Base-by-base conservation (phyloP, 2,329 filamentous ascomycete genomes). In the Venturia effusa region DNA sequence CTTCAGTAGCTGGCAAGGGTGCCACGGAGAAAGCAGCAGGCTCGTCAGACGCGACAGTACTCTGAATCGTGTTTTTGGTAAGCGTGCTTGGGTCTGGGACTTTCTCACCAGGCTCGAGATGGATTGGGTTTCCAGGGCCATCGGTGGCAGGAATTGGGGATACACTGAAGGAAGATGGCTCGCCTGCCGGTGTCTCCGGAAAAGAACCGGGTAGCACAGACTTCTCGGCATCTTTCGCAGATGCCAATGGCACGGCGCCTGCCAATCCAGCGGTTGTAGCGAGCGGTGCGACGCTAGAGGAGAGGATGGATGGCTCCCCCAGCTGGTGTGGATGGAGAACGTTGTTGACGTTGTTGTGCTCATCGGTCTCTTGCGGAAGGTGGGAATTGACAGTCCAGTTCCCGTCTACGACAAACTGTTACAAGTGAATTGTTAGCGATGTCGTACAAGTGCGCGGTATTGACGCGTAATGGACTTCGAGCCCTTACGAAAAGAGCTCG, bases 361-460 rank as follows among this genome's bases (percentile, higher is more conserved):
- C 83, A 80, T 97, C 93, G 72, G 85, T 84, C 78, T 97, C 92
- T 77, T 88, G 87, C 66, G 89, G 89, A 51, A 87, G 88, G 65
- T 86, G 85, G 70, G 87, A 85, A 77, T 97, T 92, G 74, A 87
- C 89, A 61, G 86, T 86, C 94, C 94, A 99, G 70, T 84, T 84
- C 69, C 89, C 90, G 83, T 99, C 91, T 69, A 97, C 93, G 70
- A 99, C 89, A 76, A 96, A 99, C 93, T 97, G 74, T 45, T 30
- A 11, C 41, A 59, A 11, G 43, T n/a, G 19, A 45, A 41, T 40
- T 3, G 15, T 60, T 60, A 60, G 59, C 32, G 17, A 40, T 27
- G 11, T 32, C 17, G 5, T 17, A 13, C 13, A 5, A 32, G 8
- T 8, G 13, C 19, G 8, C 15, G 10, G 48, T 7, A 24, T 48